Conservation (phyloP, 1,284 basidiomycete species). For the Boletellus sp. region DNA sequence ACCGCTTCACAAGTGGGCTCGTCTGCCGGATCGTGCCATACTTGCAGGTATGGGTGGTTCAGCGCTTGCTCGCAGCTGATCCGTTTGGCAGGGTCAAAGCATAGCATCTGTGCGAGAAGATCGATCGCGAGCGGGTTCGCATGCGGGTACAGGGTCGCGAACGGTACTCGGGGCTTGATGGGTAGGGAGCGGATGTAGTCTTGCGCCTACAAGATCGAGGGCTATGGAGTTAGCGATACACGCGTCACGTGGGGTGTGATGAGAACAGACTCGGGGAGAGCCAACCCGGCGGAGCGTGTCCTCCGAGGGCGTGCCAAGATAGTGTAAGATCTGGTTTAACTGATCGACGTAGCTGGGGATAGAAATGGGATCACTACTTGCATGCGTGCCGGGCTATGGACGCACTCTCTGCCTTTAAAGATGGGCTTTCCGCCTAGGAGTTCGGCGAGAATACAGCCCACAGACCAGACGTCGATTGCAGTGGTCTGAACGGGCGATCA, state of each 20-base stretch:
- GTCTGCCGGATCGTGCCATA: conserved; percentile 94
- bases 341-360: conserved; percentile 87
- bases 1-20: conserved; percentile 79
- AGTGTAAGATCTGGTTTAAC: conserved; percentile 97
- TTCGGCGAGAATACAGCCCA: conserved; percentile 98
- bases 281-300: conserved; percentile 95
- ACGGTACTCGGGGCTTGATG: conserved; percentile 92
- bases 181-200: conserved; percentile 98
- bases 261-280: conserved; percentile 67
- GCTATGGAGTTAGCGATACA: conserved; percentile 4
- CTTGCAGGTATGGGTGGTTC: conserved; percentile 89
- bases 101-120: conserved; percentile 85
- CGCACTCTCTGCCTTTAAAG: conserved; percentile 95
- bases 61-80: conserved; percentile 96
- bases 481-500: conserved; percentile 52
- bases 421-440: conserved; percentile 95
- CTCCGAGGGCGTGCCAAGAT: conserved; percentile 95
- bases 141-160: conserved; percentile 86
- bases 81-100: conserved; percentile 94
- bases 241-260: neutral
- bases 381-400: conserved; percentile 7
- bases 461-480: conserved; percentile 95
- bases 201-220: conserved; percentile 64
- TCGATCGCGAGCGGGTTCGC: conserved; percentile 95
- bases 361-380: neutral